Base-by-base conservation (phyloP, 202 grass and related monocot species). In the Setaria viridis region DNA sequence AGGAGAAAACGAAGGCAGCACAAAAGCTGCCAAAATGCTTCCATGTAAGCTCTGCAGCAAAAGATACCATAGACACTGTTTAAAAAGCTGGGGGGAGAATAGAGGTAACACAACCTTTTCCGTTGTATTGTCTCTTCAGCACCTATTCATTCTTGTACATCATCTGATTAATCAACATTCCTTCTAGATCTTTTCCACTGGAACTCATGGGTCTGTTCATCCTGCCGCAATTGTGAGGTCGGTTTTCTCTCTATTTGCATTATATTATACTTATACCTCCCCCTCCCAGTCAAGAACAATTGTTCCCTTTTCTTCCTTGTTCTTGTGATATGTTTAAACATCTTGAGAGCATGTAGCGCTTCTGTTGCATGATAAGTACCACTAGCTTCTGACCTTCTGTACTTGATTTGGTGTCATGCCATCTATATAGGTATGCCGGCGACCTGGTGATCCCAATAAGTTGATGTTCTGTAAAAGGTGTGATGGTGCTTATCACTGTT, bases 391-490 rank as follows among this genome's bases (percentile, higher is more conserved):
- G 42, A 47, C 34, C 39, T 82, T 81, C 63, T 82, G 42, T 64
- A 41, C 29, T 59, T 74, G 42, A 69, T 65, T 57, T 64, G 10
- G 0, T 67, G 46, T 51, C 49, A 50, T 2, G 56, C 9, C 47
- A 73, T 85, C 63, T 39, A 42, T 86, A 73, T 87, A 99, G 97
- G 92, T 94, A 21, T 99, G 97, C 82, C 82, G 87, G 80, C 90
- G 90, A 62, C 88, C 97, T 84, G 97, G 97, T 79, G 97, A 99
- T 82, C 97, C 97, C n/a, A 96, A 92, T 79, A 99, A 99, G 87
- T 85, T 99, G 58, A 99, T 94, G 91, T 99, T 94, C 68, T 99
- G 97, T 87, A 96, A 96, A 94, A 96, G 97, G 74, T 99, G 97
- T 88, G 94, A 99, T 90, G 90, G 88, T 66, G 94, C 97, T 16